Evolutionary conservation across 805 yeast genomes (phyloP), one percentile per base, ranked within the genome.

Genomic region (Yarrowia osloensis): DNA sequence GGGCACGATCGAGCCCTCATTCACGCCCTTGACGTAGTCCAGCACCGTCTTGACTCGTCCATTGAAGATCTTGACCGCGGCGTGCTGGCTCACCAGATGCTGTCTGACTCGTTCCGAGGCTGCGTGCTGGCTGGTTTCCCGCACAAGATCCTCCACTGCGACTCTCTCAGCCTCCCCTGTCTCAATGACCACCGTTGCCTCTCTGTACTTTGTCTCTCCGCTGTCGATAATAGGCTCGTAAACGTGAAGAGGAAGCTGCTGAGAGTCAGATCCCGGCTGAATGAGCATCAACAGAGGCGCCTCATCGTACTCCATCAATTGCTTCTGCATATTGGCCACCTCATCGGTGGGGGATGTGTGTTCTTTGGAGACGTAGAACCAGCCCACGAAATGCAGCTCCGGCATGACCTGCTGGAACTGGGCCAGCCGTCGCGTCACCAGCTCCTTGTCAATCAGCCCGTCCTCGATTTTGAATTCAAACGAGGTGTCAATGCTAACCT

Each of bases 11-110:
- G 35, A 17, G 15, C 63, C 49, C 17, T 19, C 39, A 9, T 57
- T 57, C 35, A 57, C 63, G 6, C 31, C 63, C 37, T 57, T 40
- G 49, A 57, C 77, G 22, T 78, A 81, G 17, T 71, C 79, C 54
- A 74, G 71, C 66, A 79, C 72, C 12, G 75, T 77, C n/a, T 75
- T 75, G 26, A 78, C 68, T 68, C 74, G 75, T 8, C 76, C 74
- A 29, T 84, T 80, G 71, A 82, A 83, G 69, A 82, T 82, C 54
- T 78, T 77, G 52, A 83, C 63, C 6, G 50, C 59, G 33, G 49
- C 67, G 21, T 68, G 67, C 29, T 44, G 59, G 13, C 69, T 61
- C 33, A 63, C 69, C 2, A 65, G 59, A 52, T 67, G 68, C 22
- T 57, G 68, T n/a, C 65, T 47, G 9, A 66, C 46, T 17, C 69